Evolutionary conservation across 148 eudicot genomes (phyloP).

Genomic region (Drosera capensis): DNA sequence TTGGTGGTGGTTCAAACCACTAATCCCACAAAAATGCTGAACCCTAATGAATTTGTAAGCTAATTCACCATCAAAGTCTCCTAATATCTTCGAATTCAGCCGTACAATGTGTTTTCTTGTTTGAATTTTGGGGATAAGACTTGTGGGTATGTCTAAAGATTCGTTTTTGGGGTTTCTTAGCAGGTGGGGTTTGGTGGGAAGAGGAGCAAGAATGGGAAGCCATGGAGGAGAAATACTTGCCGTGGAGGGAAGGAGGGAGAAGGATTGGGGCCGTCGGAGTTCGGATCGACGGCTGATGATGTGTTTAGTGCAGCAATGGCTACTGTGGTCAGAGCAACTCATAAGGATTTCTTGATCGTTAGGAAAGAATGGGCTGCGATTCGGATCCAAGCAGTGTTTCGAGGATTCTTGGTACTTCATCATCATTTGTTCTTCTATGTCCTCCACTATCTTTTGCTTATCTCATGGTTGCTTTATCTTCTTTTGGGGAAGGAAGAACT

Average conservation of each 20-base stretch:
- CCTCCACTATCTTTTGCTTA: too few species aligned
- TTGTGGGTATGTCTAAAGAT: not conserved
- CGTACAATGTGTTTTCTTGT: not conserved
- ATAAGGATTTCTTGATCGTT: constrained; percentile 55
- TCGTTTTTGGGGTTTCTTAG: constrained; percentile 5
- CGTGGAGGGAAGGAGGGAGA: constrained; percentile 15
- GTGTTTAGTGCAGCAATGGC: constrained; percentile 70
- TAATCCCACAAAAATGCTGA: constrained; percentile 41
- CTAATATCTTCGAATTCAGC: not conserved
- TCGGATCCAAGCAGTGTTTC: constrained; percentile 73
- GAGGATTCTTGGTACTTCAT: constrained; percentile 86
- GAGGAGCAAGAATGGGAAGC: constrained; percentile 51
- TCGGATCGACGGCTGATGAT: constrained; percentile 16
- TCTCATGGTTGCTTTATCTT: too few species aligned
- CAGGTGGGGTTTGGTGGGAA: constrained; percentile 51
- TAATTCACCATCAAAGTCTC: not conserved
- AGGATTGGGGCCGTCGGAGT: constrained; percentile 29
- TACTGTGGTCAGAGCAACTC: constrained; percentile 54
- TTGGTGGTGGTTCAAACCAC: constrained; percentile 21
- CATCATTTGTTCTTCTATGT: too few species aligned
- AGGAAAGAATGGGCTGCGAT: constrained; percentile 84
- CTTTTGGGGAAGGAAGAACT: too few species aligned
- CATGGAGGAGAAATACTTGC: constrained; percentile 41
- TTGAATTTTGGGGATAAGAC: not conserved
- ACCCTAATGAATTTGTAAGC: constrained; percentile 37